Conservation (phyloP, 345 rosid genomes). For the Citrus mangshanensis region DNA sequence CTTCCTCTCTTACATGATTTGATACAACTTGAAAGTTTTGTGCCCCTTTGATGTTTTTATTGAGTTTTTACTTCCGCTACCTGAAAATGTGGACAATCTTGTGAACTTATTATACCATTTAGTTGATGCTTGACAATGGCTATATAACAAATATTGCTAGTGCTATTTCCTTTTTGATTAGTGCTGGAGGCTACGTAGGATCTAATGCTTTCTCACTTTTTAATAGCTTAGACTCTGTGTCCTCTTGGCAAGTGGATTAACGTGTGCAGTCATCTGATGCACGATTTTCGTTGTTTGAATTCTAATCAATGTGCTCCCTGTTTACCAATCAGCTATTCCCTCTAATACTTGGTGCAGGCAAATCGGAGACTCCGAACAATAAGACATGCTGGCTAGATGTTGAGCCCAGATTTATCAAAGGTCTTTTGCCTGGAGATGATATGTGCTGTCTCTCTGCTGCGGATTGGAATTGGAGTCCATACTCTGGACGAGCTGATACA, state of each 20-base stretch:
- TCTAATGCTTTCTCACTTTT: background rate
- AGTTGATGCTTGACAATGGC: background rate
- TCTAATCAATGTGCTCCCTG: background rate
- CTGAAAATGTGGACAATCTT: background rate
- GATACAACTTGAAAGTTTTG: background rate
- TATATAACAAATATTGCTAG: too few relatives aligned
- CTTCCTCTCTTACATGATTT: background rate
- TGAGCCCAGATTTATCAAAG: background rate
- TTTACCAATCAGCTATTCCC: background rate
- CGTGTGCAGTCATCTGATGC: background rate
- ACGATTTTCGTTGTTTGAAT: background rate
- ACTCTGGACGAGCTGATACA: background rate
- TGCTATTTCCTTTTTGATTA: background rate
- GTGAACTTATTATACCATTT: background rate
- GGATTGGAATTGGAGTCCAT: background rate
- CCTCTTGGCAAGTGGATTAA: background rate
- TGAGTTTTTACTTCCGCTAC: background rate
- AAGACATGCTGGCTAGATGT: background rate
- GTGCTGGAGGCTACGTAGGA: background rate
- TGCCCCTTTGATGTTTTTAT: too few relatives aligned
- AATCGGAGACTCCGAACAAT: background rate
- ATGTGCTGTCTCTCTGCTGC: constrained; percentile 5
- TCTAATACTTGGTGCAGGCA: constrained; percentile 1
- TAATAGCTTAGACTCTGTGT: background rate
- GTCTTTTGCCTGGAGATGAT: constrained; percentile 10